Evolutionary conservation across 495 filamentous ascomycete genomes (phyloP).

Genomic region (Jackrogersella multiformis): DNA sequence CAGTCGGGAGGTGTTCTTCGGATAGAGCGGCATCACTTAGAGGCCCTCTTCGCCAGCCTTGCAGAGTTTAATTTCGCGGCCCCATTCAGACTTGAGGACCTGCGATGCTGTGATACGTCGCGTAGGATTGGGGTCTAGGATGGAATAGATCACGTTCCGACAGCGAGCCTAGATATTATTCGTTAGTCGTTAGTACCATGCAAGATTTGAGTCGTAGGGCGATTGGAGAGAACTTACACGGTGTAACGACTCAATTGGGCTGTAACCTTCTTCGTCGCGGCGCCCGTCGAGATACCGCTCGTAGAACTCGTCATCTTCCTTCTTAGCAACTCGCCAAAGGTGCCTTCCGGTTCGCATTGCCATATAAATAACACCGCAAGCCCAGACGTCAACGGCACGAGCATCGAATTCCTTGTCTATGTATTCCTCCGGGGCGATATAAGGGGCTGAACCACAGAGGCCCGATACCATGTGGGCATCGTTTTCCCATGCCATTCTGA

Average conservation of each 20-base stretch:
- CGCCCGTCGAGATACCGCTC: conserved; percentile 90
- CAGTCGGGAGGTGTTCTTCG: conserved; percentile 1
- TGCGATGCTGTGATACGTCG: conserved; percentile 95
- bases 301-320: conserved; percentile 97
- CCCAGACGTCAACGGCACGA: conserved; percentile 96
- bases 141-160: conserved; percentile 98
- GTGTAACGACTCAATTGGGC: conserved; percentile 93
- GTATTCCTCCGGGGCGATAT: conserved; percentile 98
- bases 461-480: conserved; percentile 98
- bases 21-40: conserved; percentile 47
- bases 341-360: conserved; percentile 97
- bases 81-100: conserved; percentile 98
- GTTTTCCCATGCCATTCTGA: conserved; percentile 99
- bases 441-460: conserved; percentile 94
- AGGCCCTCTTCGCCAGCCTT: conserved; percentile 93
- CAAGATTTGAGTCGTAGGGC: neutral
- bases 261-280: conserved; percentile 92
- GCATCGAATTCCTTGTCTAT: conserved; percentile 95
- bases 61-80: conserved; percentile 94
- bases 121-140: conserved; percentile 91
- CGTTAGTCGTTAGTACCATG: conserved; percentile 33
- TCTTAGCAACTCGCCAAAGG: conserved; percentile 93
- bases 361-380: conserved; percentile 99
- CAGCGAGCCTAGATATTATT: conserved; percentile 78
- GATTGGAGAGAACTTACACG: conserved; percentile 72